phyloP scores from a whole-genome alignment of 2,329 filamentous ascomycete species.

The Pseudocercospora macadamiae region DNA sequence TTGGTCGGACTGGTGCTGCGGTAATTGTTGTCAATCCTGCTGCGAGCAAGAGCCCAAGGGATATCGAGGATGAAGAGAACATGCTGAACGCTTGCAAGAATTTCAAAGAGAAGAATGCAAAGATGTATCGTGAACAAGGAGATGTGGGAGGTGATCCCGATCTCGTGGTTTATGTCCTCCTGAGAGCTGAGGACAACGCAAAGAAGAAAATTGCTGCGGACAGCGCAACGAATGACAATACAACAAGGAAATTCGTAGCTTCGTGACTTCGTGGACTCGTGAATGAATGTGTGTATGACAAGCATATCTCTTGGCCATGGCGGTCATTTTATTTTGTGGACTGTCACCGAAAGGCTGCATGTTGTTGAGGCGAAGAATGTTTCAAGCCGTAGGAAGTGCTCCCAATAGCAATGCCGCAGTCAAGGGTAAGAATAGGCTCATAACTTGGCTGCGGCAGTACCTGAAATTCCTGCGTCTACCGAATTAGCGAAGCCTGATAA shows the following conservation, averaged over 20 bases:
- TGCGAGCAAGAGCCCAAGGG: background rate
- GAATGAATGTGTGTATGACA: background rate
- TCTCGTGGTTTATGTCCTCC: background rate
- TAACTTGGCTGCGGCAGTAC: background rate
- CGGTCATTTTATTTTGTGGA: background rate
- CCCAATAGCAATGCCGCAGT: background rate
- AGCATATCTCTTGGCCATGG: background rate
- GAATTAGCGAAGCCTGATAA: background rate
- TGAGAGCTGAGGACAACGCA: background rate
- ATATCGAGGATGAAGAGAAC: background rate
- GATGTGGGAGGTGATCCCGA: background rate
- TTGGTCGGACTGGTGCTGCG: background rate
- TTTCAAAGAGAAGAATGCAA: background rate
- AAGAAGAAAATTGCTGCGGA: background rate
- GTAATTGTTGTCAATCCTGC: background rate
- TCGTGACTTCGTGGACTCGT: background rate
- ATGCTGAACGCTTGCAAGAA: background rate
- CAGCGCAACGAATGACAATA: background rate
- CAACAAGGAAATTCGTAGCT: background rate
- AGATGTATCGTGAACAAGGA: no score
- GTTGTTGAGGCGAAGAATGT: background rate
- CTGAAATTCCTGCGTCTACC: background rate
- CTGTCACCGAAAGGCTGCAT: background rate
- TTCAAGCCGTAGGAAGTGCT: background rate
- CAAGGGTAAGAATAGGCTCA: background rate